Evolutionary conservation across 441 rosid genomes (phyloP).

Genomic region (Capsella rubella): DNA sequence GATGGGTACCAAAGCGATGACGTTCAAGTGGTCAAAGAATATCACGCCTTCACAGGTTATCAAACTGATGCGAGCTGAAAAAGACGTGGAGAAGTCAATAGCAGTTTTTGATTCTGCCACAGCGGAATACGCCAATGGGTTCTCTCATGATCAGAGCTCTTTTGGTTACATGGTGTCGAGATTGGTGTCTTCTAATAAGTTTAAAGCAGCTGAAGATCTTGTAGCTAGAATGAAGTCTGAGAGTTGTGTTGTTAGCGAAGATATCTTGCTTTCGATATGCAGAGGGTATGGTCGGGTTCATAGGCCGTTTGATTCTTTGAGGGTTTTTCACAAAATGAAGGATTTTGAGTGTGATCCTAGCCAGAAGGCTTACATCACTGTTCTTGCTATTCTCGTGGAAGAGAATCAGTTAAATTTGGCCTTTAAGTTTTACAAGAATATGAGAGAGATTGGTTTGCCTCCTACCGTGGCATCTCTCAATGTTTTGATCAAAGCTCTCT

Average conservation of each 20-base stretch:
- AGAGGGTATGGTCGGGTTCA: conserved; percentile 86
- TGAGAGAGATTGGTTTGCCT: conserved; percentile 69
- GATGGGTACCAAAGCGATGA: conserved; percentile 50
- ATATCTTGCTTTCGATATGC: conserved; percentile 70
- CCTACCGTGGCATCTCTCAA: conserved; percentile 76
- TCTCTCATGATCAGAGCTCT: conserved; percentile 61
- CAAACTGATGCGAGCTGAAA: conserved; percentile 71
- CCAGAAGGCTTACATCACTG: conserved; percentile 60
- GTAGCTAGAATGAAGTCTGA: conserved; percentile 74
- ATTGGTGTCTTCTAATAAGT: conserved; percentile 71
- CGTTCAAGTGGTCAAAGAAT: conserved; percentile 73
- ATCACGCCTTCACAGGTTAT: conserved; percentile 70
- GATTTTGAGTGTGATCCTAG: conserved; percentile 69
- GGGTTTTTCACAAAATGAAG: conserved; percentile 75
- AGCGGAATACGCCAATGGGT: conserved; percentile 73
- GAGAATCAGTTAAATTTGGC: conserved; percentile 78
- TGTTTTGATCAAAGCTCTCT: conserved; percentile 87
- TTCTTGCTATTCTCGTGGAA: conserved; percentile 77
- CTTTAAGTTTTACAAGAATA: conserved; percentile 67
- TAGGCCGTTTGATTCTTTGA: conserved; percentile 68
- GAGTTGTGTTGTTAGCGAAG: conserved; percentile 61
- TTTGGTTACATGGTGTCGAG: conserved; percentile 70
- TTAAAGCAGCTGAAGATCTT: conserved; percentile 76
- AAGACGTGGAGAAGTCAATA: conserved; percentile 64
- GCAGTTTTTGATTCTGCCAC: conserved; percentile 80